These are phyloP conservation scores for Arthrobotrys sphaeroides DNA, from an alignment of 2,329 filamentous ascomycete species.

Conservation along the genomic window DNA sequence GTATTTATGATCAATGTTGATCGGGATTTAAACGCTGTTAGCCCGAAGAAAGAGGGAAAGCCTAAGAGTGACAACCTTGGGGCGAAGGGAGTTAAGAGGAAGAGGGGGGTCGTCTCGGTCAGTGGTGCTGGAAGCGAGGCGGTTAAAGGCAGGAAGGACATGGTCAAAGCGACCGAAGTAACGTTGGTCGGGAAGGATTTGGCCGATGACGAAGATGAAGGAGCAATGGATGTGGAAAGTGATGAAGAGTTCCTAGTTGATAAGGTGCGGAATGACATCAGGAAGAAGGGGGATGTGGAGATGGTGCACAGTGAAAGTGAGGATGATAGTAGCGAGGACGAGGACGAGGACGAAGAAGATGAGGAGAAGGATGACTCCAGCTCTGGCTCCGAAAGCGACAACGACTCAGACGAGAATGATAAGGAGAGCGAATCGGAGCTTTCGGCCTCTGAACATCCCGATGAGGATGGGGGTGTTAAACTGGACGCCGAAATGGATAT, in stretches of 20 bases:
- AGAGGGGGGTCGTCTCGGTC: conserved; percentile 40
- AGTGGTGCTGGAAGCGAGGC: conserved; percentile 39
- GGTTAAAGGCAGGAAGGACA: conserved; percentile 9
- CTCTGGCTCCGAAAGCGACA: conserved; percentile 3
- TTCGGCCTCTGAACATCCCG: conserved; percentile 52
- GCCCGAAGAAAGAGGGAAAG: conserved; percentile 19
- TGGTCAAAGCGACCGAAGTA: conserved; percentile 31
- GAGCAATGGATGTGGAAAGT: conserved; percentile 57
- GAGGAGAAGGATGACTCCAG: conserved; percentile 3
- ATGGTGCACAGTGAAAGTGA: conserved; percentile 44
- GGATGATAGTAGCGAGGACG: conserved; percentile 12
- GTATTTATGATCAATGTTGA: conserved; percentile 82
- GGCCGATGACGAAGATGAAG: conserved; percentile 8
- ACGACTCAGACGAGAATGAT: conserved; percentile 17
- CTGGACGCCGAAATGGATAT: conserved; percentile 36
- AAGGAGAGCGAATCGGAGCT: conserved; percentile 38
- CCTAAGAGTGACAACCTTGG: not conserved
- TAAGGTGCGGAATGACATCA: conserved; percentile 42
- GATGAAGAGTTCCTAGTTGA: conserved; percentile 57
- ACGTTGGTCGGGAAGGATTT: conserved; percentile 22
- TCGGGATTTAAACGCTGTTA: conserved; percentile 9
- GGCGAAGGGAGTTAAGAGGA: conserved; percentile 51
- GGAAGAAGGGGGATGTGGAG: conserved; percentile 21
- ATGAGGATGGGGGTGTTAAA: conserved; percentile 52
- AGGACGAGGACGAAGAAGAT: conserved; percentile 59